Evolutionary conservation across 78 protist genomes (phyloP).

Genomic region (Dictyostelium firmibasis): DNA sequence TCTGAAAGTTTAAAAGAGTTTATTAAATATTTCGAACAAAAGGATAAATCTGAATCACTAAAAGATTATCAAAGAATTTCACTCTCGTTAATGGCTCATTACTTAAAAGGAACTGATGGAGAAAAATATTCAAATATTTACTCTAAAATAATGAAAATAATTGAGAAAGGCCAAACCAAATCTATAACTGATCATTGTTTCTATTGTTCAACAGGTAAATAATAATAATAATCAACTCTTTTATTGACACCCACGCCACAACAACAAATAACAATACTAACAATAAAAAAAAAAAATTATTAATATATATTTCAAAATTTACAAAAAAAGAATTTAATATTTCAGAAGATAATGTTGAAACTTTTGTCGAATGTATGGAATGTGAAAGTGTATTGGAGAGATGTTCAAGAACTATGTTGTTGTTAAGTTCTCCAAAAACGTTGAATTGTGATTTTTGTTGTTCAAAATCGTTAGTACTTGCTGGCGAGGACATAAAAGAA

Average conservation of each 20-base stretch:
- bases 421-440: neutral
- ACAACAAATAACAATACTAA: neutral
- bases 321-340: neutral
- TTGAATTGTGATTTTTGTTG: slow-evolving; percentile 11
- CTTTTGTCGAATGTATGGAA: neutral
- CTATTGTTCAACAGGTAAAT: neutral
- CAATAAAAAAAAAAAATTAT: neutral
- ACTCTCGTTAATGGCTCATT: neutral
- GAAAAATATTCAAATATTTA: neutral
- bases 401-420: neutral
- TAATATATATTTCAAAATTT: no score
- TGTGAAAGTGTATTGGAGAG: neutral
- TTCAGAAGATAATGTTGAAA: neutral
- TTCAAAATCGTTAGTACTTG: neutral
- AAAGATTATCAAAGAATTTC: neutral
- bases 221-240: no score
- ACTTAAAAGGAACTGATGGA: neutral
- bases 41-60: neutral
- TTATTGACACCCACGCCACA: no score
- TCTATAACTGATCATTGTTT: neutral
- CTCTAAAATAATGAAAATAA: neutral
- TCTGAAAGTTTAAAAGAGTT: neutral
- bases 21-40: neutral
- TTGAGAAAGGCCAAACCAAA: neutral
- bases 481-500: neutral